phyloP scores from a whole-genome alignment of 345 rosid species.

The Euphorbia lathyris region DNA sequence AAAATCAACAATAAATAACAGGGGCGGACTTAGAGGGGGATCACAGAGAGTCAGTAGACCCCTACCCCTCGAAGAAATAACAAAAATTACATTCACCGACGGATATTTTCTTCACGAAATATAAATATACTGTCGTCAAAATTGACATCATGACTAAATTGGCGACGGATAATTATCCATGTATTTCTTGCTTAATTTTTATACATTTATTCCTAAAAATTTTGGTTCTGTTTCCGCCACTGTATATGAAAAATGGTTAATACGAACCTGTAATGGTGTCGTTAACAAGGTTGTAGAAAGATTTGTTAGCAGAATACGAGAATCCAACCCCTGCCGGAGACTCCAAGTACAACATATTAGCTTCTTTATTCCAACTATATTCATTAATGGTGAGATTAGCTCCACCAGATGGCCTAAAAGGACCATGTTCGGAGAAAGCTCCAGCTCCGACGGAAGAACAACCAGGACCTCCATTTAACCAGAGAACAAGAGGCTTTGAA shows the following conservation, averaged over 20 bases:
- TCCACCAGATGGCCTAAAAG: slow-evolving; percentile 17
- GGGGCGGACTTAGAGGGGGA: too few relatives aligned
- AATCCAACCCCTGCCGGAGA: slow-evolving; percentile 26
- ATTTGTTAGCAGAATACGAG: slow-evolving; percentile 10
- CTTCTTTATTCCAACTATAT: slow-evolving; percentile 27
- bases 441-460: slow-evolving; percentile 27
- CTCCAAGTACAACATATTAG: slow-evolving; percentile 21
- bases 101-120: too few relatives aligned
- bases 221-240: too few relatives aligned
- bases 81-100: too few relatives aligned
- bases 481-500: slow-evolving; percentile 23
- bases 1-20: background rate
- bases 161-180: too few relatives aligned
- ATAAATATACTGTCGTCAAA: too few relatives aligned
- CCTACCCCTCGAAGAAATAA: too few relatives aligned
- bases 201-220: too few relatives aligned
- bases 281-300: slow-evolving; percentile 16
- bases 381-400: slow-evolving; percentile 10
- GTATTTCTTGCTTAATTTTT: too few relatives aligned
- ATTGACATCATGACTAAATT: too few relatives aligned
- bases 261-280: slow-evolving; percentile 23
- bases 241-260: background rate
- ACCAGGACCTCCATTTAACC: slow-evolving; percentile 28
- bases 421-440: slow-evolving; percentile 24
- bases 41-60: too few relatives aligned